Conservation (phyloP, 192 early-diverging fungal genomes). For the Umbelopsis ramanniana region DNA sequence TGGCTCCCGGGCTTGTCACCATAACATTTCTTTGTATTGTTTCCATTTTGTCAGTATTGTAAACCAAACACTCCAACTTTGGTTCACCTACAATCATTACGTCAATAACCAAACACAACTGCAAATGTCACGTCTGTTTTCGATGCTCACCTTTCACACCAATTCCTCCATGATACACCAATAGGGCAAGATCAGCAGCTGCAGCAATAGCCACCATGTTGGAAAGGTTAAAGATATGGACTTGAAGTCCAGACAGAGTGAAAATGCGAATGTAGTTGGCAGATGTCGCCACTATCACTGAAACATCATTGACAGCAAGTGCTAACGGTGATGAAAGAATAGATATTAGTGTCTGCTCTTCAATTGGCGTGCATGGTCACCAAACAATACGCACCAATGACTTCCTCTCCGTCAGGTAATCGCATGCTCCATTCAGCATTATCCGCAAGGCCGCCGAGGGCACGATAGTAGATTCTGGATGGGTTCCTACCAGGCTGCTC, state of each 20-base stretch:
- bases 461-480: constrained; percentile 73
- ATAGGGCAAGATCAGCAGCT: constrained; percentile 43
- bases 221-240: constrained; percentile 67
- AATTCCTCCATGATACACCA: constrained; percentile 41
- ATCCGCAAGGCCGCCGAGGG: constrained; percentile 70
- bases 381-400: constrained; percentile 44
- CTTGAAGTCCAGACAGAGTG: constrained; percentile 78
- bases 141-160: constrained; percentile 30
- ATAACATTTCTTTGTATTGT: constrained; percentile 62
- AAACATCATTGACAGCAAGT: constrained; percentile 71
- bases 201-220: constrained; percentile 51
- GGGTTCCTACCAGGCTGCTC: constrained; percentile 24
- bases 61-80: constrained; percentile 66
- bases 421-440: constrained; percentile 79
- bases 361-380: neutral
- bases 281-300: constrained; percentile 75
- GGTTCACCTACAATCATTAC: constrained; percentile 42
- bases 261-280: constrained; percentile 80
- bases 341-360: too few species aligned
- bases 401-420: constrained; percentile 71
- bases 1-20: constrained; percentile 63
- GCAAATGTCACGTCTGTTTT: constrained; percentile 23
- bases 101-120: neutral
- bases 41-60: constrained; percentile 58
- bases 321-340: constrained; percentile 51